Evolutionary conservation across 2,329 filamentous ascomycete genomes (phyloP).

Genomic region (Exophiala sp.): DNA sequence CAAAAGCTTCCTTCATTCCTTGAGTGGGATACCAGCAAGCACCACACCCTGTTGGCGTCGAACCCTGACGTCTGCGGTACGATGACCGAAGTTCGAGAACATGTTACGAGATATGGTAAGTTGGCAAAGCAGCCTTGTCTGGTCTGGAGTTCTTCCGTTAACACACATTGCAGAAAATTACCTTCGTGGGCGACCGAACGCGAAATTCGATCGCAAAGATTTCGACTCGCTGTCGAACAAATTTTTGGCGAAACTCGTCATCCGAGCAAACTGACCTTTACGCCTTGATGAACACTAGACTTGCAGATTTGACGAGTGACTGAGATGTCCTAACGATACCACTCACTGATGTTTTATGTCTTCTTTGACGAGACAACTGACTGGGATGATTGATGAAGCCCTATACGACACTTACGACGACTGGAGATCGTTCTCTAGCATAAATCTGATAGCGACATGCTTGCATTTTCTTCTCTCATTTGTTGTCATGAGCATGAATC

Average conservation of each 20-base stretch:
- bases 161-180: conserved; percentile 72
- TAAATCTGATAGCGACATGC: conserved; percentile 2
- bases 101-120: conserved; percentile 92
- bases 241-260: conserved; percentile 93
- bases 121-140: conserved; percentile 18
- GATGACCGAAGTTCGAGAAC: conserved; percentile 90
- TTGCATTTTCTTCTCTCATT: background rate
- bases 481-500: too few relatives aligned
- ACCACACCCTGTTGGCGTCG: conserved; percentile 85
- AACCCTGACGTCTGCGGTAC: conserved; percentile 90
- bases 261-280: conserved; percentile 59
- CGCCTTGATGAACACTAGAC: conserved; percentile 5
- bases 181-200: conserved; percentile 71
- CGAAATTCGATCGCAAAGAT: conserved; percentile 84
- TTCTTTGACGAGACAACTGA: conserved; percentile 14
- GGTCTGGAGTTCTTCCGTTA: conserved; percentile 2
- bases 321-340: conserved; percentile 20
- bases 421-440: background rate
- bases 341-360: conserved; percentile 13
- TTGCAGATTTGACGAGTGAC: conserved; percentile 20
- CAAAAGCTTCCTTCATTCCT: conserved; percentile 90
- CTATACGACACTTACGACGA: conserved; percentile 15
- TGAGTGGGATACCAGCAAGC: conserved; percentile 90
- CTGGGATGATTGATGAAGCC: conserved; percentile 20
- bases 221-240: conserved; percentile 97